Evolutionary conservation across 2,329 filamentous ascomycete genomes (phyloP), one percentile per base, ranked within the genome.

Genomic region (Teratosphaeria pseudoeucalypti): DNA sequence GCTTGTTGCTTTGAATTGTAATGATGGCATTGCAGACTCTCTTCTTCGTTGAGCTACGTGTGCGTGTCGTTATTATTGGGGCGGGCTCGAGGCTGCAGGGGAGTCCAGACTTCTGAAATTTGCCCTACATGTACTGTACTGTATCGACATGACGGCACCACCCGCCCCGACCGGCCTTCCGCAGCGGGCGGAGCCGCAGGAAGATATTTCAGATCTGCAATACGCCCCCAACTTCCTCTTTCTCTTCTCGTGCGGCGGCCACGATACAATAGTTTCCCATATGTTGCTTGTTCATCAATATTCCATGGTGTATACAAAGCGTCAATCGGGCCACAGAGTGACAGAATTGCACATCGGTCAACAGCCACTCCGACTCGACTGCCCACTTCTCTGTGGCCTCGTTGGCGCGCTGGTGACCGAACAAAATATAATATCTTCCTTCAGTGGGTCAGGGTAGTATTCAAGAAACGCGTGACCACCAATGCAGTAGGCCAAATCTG

Each of bases 281-380:
- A 64, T 49, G 68, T 71, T 71, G 65, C 69, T 71, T 65, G 65
- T 62, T 60, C 65, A 66, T 65, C 65, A 59, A 57, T 54, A 60
- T 54, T 60, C 65, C 64, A 57, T 66, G 58, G 59, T 62, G 65
- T 67, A 66, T 64, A 62, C 61, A 64, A 56, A 70, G 71, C 66
- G 70, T 73, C 70, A 65, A 64, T 67, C 69, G 64, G 64, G 65
- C 61, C 69, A 71, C 68, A 71, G 69, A 71, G 56, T 60, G 64
- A 70, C 66, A 29, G 64, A 66, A 72, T 72, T 73, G 70, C 70
- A 70, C 62, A 65, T 68, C 62, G 64, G 61, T 61, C 62, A 43
- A 60, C 64, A 67, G 68, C 65, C 70, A 67, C 60, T 67, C 70
- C 70, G 70, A 70, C 69, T 69, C 61, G 66, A 61, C 54, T 67